Percentiles rank a stretch among this genome's conserved stretches.
phyloP scores from a whole-genome alignment of 2,329 filamentous ascomycete species.

The Sclerotinia subarctica region DNA sequence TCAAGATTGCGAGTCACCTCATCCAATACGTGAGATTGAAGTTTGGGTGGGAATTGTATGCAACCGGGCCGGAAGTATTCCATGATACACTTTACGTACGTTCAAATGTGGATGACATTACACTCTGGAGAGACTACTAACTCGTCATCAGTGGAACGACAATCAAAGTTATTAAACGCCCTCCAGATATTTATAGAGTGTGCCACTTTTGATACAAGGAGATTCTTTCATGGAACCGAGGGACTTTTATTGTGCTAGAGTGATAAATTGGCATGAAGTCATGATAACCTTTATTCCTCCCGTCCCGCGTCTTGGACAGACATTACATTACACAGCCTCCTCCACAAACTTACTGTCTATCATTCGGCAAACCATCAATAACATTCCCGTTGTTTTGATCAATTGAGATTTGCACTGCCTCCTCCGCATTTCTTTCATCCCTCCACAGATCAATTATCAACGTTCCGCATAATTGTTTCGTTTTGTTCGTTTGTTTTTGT shows the following conservation, averaged over 20 bases:
- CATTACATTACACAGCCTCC: conserved; percentile 5
- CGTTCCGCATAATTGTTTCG: not conserved
- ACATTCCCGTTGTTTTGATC: not conserved
- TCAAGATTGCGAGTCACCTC: conserved; percentile 59
- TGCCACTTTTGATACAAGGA: no score
- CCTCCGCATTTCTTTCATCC: not conserved
- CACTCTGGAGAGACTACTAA: not conserved
- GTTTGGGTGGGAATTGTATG: conserved; percentile 55
- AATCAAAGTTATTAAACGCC: conserved; percentile 7
- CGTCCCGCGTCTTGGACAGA: not conserved
- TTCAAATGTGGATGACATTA: not conserved
- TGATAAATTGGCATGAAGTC: not conserved
- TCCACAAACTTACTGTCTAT: not conserved
- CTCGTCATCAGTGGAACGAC: conserved; percentile 9
- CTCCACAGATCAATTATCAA: not conserved
- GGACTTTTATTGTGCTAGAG: no score
- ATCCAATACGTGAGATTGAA: conserved; percentile 55
- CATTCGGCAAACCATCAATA: not conserved
- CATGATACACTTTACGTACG: conserved; percentile 46
- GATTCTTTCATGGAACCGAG: no score
- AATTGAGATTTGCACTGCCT: not conserved
- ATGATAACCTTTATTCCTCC: conserved; percentile 1
- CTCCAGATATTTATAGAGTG: not conserved
- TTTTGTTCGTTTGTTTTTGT: no score
- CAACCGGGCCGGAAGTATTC: conserved; percentile 52